phyloP scores from a whole-genome alignment of 2,329 filamentous ascomycete species.

The Seiridium cupressi region DNA sequence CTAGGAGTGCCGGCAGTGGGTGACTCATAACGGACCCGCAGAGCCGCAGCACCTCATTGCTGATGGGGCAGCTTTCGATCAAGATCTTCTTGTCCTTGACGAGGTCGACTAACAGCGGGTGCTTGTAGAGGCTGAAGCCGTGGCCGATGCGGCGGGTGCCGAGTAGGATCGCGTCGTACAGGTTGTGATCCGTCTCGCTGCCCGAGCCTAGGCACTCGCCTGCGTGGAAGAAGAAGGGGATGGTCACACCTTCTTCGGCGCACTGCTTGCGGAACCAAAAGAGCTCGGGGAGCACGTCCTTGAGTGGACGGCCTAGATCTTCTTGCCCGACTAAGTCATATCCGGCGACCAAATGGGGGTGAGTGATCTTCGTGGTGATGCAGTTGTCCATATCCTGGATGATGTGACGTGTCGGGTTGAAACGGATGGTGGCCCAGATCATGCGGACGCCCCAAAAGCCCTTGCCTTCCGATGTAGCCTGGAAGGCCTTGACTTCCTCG shows the following conservation, averaged over 20 bases:
- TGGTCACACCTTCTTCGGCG: constrained; percentile 70
- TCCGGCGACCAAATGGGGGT: constrained; percentile 77
- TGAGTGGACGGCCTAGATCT: constrained; percentile 72
- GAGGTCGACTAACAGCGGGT: constrained; percentile 84
- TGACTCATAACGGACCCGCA: constrained; percentile 75
- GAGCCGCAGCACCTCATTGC: constrained; percentile 81
- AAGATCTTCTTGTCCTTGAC: constrained; percentile 86
- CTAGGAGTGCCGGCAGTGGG: constrained; percentile 78
- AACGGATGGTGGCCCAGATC: constrained; percentile 79
- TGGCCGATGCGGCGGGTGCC: constrained; percentile 82
- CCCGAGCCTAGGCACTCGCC: constrained; percentile 84
- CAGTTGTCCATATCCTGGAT: constrained; percentile 84
- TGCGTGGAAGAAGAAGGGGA: constrained; percentile 96
- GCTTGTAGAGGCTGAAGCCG: constrained; percentile 84
- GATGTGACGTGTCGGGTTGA: constrained; percentile 61
- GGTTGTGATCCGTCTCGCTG: constrained; percentile 71
- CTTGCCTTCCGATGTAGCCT: constrained; percentile 65
- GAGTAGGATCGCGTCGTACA: constrained; percentile 74
- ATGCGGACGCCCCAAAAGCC: constrained; percentile 81
- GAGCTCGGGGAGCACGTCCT: constrained; percentile 76
- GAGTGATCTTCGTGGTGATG: constrained; percentile 75
- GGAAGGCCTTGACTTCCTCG: constrained; percentile 78
- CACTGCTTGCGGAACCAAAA: constrained; percentile 94
- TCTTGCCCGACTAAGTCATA: constrained; percentile 92
- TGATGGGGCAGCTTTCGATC: constrained; percentile 87